phyloP scores from a whole-genome alignment of 768 basidiomycete species.

The Dioszegia aurantiaca region DNA sequence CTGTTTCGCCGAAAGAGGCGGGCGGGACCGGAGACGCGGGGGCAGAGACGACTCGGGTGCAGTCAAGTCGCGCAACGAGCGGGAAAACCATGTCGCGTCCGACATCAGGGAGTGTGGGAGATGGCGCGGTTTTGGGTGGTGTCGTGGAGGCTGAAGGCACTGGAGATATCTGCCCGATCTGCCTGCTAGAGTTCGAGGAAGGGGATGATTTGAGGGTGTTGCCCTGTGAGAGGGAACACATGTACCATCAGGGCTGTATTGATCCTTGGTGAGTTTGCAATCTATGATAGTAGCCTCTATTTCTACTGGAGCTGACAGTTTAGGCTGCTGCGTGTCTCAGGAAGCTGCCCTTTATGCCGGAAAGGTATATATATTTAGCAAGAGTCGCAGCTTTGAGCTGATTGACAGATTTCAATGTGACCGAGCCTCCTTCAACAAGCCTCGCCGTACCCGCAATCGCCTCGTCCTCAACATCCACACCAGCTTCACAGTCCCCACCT shows the following conservation, averaged over 20 bases:
- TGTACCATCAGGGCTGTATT: constrained; percentile 84
- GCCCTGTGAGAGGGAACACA: constrained; percentile 86
- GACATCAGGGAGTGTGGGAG: constrained; percentile 3
- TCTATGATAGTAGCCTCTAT: too few species aligned
- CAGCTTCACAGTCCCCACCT: constrained; percentile 11
- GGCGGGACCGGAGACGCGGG: background rate
- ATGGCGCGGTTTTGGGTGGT: background rate
- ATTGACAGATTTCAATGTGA: constrained; percentile 35
- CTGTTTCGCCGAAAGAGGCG: background rate
- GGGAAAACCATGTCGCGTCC: constrained; percentile 7
- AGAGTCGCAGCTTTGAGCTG: background rate
- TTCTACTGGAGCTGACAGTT: constrained; percentile 10
- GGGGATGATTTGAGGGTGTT: constrained; percentile 87
- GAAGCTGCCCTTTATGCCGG: constrained; percentile 86
- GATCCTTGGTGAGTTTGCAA: constrained; percentile 62
- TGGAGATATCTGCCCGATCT: constrained; percentile 86
- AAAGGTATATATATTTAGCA: constrained; percentile 61
- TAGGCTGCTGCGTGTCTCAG: constrained; percentile 85
- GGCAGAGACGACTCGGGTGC: background rate
- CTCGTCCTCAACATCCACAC: constrained; percentile 3
- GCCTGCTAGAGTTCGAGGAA: constrained; percentile 88
- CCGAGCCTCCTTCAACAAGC: constrained; percentile 19
- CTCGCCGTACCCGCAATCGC: constrained; percentile 6
- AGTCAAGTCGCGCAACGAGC: constrained; percentile 2
- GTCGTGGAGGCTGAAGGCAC: constrained; percentile 6